These are phyloP conservation scores for Cymbopogon citratus DNA, from an alignment of 176 grass and related monocot species.

Conservation along the genomic window DNA sequence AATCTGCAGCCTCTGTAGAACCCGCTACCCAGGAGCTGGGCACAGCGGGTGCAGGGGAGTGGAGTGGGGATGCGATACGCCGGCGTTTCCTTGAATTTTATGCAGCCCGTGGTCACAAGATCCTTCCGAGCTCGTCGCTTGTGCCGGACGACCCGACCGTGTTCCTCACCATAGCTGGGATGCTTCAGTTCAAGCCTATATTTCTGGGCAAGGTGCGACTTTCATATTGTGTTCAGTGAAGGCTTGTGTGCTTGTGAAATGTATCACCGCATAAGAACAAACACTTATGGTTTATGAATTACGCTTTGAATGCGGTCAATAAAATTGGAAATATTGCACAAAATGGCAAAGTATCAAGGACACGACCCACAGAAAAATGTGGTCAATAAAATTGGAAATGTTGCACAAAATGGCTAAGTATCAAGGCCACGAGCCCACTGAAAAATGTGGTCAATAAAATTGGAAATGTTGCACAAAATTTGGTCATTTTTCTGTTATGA, in stretches of 20 bases:
- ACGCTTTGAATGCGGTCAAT: background rate
- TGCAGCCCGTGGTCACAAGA: slow-evolving; percentile 70
- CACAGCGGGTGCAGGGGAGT: slow-evolving; percentile 2
- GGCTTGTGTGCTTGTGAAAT: background rate
- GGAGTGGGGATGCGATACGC: slow-evolving; percentile 69
- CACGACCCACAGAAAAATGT: background rate
- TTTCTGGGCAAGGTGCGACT: slow-evolving; percentile 86
- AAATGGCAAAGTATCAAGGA: background rate
- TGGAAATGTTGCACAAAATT: background rate
- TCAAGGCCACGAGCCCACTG: background rate
- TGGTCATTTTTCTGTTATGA: background rate
- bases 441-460: background rate
- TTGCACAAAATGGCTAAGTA: background rate
- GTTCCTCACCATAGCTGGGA: slow-evolving; percentile 90
- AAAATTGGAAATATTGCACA: background rate
- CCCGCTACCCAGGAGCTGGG: slow-evolving; percentile 32
- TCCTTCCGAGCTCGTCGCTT: slow-evolving; percentile 83
- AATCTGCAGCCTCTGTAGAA: slow-evolving; percentile 38
- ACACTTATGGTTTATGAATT: background rate
- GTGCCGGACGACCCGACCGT: slow-evolving; percentile 90
- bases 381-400: background rate
- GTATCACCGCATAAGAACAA: background rate
- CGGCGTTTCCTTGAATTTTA: slow-evolving; percentile 82
- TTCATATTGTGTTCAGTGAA: background rate
- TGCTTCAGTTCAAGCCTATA: slow-evolving; percentile 99